Evolutionary conservation across 2,329 filamentous ascomycete species (phyloP), one percentile per base, ranked within the genome.

Genomic region (Fusarium falciforme): DNA sequence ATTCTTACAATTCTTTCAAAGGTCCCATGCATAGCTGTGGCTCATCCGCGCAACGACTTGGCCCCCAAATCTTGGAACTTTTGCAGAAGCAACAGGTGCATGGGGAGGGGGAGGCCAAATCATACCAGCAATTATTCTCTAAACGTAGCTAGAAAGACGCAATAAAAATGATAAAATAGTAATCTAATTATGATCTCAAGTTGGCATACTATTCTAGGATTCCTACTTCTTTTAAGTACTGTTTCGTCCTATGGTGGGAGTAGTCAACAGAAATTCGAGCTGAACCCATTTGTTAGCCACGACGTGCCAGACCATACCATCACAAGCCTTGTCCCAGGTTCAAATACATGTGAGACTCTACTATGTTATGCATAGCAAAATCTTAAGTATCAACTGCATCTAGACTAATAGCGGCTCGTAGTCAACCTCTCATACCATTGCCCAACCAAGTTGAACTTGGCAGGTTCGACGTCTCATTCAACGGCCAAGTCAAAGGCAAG

Each of bases 391-490:
- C 7, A 44, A 22, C 20, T 2, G 12, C 7, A 44, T 22, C 9
- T 44, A 2, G 6, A 25, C 12, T 16, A 0, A 6, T 2, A 22
- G 4, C 4, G 3, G 20, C 14, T 44, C 0, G 12, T 25, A 2
- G 8, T 9, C 5, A 16, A 16, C 14, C 12, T 16, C 12, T 16
- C 3, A 3, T 16, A 10, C 12, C 20, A 4, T 16, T 16, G 14
- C 4, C 17, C 9, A 5, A 11, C 6, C 33, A 35, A 7, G 33
- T 7, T 33, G 12, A 35, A 35, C 33, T 4, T 14, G 14, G 14
- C 7, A 9, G 5, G 2, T 25, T 44, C 2, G 9, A 44, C 4
- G 16, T 44, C 20, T 44, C 20, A 5, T 16, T 16, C 7, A 25
- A 16, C 5, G 4, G 4, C 4, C 20, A 16, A 7, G 7, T 25